Evolutionary conservation across 108 stramenopile species (phyloP), one percentile per base, ranked within the genome.

Genomic region (Cyclotella baltica): DNA sequence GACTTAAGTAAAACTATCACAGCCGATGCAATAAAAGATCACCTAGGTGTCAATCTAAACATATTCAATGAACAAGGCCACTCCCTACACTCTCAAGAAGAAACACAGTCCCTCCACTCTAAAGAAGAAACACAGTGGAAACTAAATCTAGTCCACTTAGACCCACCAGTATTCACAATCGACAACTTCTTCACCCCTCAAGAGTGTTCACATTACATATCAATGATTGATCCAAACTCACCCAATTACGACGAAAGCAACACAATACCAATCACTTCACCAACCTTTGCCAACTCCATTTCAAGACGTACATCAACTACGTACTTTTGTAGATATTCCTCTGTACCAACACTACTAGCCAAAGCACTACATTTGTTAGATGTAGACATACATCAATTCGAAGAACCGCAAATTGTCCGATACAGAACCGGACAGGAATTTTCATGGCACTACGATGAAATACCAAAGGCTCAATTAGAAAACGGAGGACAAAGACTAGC

Each of bases 401-500:
- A 94, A 72, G 93, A 94, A 61, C 88, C 93, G 28, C 93, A 94
- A 69, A 75, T 94, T 36, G 93, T 94, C 1, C 75, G 89, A 29
- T 94, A 94, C 75, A 72, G 77, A 25, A 74, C 73, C 5, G 93
- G 93, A 16, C 78, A 94, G 63, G 81, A 94, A 65, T 94, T 94
- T 62, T 86, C 89, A 2, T 94, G 88, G 88, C 93, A 94, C 52
- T 89, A 90, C 70, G 93, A 94, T 59, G 92, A 88, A 71, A 72
- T 90, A 38, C 92, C 90, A 27, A 22, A 69, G 27, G 2, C 67
- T 11, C 78, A 88, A 57, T 52, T 90, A 6, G 19, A 29, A 16
- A 90, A 93, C 69, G 91, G 91, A 22, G 92, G 91, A 29, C 92
- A 96, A 51, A 85, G 94, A 23, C 35, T 95, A 25, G 91, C 89